Percentiles rank a stretch among this genome's conserved stretches.
Evolutionary conservation across 2,329 filamentous ascomycete species (phyloP).

Genomic region (Aspergillus flavus): DNA sequence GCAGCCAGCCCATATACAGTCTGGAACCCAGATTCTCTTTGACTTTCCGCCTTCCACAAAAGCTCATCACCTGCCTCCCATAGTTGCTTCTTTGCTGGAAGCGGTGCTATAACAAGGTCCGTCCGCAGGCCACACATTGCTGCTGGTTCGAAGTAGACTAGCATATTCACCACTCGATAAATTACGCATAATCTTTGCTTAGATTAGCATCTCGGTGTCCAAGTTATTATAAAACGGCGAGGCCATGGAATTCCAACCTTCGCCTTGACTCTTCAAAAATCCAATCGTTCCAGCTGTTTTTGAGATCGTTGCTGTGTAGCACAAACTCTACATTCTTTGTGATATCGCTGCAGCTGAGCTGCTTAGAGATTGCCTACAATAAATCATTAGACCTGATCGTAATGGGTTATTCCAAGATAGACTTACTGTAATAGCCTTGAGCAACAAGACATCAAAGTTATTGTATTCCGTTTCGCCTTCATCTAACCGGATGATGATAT

Average conservation of each 20-base stretch:
- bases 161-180: constrained; percentile 46
- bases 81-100: constrained; percentile 46
- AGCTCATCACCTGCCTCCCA: constrained; percentile 47
- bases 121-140: constrained; percentile 37
- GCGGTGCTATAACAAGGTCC: constrained; percentile 45
- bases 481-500: constrained; percentile 46
- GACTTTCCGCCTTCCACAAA: constrained; percentile 38
- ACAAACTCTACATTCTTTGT: no score
- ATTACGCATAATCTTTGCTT: constrained; percentile 40
- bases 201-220: neutral
- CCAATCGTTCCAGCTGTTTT: constrained; percentile 1
- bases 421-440: neutral
- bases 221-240: no score
- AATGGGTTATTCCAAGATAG: neutral
- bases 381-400: neutral
- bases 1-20: neutral
- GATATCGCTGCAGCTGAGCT: neutral
- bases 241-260: neutral
- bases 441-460: constrained; percentile 43
- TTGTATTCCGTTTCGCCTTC: constrained; percentile 51
- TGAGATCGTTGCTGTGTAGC: neutral
- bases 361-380: neutral
- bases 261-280: constrained; percentile 1
- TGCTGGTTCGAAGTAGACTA: constrained; percentile 48
- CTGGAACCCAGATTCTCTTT: constrained; percentile 22